Evolutionary conservation across 2,329 filamentous ascomycete species (phyloP).

Genomic region (Dactylellina haptotyla): DNA sequence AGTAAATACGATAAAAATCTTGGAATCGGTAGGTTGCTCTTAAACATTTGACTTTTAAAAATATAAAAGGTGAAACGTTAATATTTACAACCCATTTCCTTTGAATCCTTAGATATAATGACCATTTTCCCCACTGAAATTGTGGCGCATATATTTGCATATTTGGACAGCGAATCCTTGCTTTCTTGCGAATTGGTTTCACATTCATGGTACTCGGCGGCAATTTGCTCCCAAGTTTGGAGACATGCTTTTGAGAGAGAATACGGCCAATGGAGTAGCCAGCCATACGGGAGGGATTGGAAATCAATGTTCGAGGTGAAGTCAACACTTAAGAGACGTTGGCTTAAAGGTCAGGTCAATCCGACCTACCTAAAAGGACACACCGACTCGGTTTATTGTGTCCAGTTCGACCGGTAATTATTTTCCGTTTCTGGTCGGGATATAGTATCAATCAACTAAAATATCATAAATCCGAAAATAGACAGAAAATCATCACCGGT

Average conservation of each 20-base stretch:
- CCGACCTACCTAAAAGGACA: slow-evolving; percentile 93
- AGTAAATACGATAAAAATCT: slow-evolving; percentile 12
- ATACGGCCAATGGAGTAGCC: slow-evolving; percentile 68
- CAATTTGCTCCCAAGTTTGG: slow-evolving; percentile 71
- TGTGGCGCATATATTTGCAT: slow-evolving; percentile 69
- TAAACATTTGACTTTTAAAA: neutral
- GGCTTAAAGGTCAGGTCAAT: slow-evolving; percentile 80
- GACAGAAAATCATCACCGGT: slow-evolving; percentile 93
- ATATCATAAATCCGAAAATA: slow-evolving; percentile 60
- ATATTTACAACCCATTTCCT: neutral
- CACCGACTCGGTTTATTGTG: slow-evolving; percentile 94
- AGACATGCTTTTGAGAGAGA: slow-evolving; percentile 70
- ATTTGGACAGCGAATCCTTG: slow-evolving; percentile 70
- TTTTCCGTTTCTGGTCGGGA: slow-evolving; percentile 61
- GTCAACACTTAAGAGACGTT: slow-evolving; percentile 78
- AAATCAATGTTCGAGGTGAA: slow-evolving; percentile 83
- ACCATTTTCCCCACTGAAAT: slow-evolving; percentile 70
- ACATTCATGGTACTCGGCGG: slow-evolving; percentile 68
- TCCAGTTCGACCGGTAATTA: slow-evolving; percentile 91
- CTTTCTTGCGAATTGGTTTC: slow-evolving; percentile 69
- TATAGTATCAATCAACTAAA: neutral
- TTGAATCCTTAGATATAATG: slow-evolving; percentile 64
- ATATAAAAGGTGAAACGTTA: neutral
- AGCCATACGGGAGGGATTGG: slow-evolving; percentile 77
- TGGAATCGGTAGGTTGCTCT: slow-evolving; percentile 28